Base-by-base conservation (phyloP, 2,329 filamentous ascomycete genomes). In the Cordyceps farinosa region DNA sequence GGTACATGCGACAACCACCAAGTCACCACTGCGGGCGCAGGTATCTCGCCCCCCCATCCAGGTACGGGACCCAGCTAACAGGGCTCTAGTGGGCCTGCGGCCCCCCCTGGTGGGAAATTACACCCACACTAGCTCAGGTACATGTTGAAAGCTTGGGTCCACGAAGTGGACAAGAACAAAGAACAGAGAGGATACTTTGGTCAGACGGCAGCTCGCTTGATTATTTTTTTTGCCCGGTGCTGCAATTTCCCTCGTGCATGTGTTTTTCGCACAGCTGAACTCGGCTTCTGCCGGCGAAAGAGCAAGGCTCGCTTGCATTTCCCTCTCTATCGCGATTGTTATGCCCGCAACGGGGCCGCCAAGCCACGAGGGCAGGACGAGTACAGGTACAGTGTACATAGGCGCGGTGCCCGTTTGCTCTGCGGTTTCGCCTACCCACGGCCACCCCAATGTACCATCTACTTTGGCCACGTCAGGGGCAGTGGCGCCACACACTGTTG, bases 121-220 rank as follows among this genome's bases (percentile, higher is more conserved):
- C 55, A 32, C 44, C 22, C 55, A 58, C 44, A 44, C 55, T 58
- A 58, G 44, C 55, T 58, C 55, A 58, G 55, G 55, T 44, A 58
- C 55, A 50, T 22, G 22, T 10, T n/a, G 29, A 47, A 22, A 11
- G 9, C 3, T n/a, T 40, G 30, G 54, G 17, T 29, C 54, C 53
- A 55, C 38, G 27, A 6, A n/a, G 27, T 17, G 38, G 27, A 44
- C 4, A 15, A 47, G 48, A 57, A 47, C 54, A 47, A 57, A 57
- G 54, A 36, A 45, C 13, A 40, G 38, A 5, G 11, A 22, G 17
- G 22, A 22, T 22, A 22, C 22, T 22, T 22, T 27, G 32, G 8
- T 36, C 50, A 27, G 8, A 52, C n/a, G 45, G 10, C 44, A n/a
- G n/a, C 44, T 22, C 4, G 40, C 40, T 42, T 42, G 9, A 15